phyloP scores from a whole-genome alignment of 169 alveolate genomes.

The Plasmodium blacklocki region DNA sequence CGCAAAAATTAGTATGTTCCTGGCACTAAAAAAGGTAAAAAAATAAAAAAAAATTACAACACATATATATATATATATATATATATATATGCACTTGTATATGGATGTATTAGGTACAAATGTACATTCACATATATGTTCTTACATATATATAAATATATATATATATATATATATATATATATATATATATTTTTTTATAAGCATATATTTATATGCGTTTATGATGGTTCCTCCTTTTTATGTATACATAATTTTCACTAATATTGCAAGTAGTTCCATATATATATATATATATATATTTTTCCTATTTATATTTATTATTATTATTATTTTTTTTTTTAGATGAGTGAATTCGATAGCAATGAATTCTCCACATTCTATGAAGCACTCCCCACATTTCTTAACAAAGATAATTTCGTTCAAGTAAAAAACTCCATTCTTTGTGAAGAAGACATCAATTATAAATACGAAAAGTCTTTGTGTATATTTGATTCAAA shows the following conservation, averaged over 20 bases:
- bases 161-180: too few species aligned
- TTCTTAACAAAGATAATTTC: constrained; percentile 19
- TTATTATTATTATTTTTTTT: too few species aligned
- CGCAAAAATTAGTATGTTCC: constrained; percentile 77
- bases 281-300: background rate
- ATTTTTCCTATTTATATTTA: background rate
- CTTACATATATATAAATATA: background rate
- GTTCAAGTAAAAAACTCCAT: constrained; percentile 6
- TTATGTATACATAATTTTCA: too few species aligned
- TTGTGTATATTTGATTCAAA: constrained; percentile 67
- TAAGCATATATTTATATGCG: background rate
- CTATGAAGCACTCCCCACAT: constrained; percentile 28
- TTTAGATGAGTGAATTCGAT: constrained; percentile 50
- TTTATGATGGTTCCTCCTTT: background rate
- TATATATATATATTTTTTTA: background rate
- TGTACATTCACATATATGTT: background rate
- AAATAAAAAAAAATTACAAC: background rate
- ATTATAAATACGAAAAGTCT: constrained; percentile 21
- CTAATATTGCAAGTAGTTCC: too few species aligned
- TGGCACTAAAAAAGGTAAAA: constrained; percentile 76
- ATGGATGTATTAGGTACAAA: background rate
- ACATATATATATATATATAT: background rate
- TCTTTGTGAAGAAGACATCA: constrained; percentile 16
- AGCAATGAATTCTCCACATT: background rate
- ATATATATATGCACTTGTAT: background rate